Evolutionary conservation across 345 rosid species (phyloP).

Genomic region (Euphorbia pulcherrima): DNA sequence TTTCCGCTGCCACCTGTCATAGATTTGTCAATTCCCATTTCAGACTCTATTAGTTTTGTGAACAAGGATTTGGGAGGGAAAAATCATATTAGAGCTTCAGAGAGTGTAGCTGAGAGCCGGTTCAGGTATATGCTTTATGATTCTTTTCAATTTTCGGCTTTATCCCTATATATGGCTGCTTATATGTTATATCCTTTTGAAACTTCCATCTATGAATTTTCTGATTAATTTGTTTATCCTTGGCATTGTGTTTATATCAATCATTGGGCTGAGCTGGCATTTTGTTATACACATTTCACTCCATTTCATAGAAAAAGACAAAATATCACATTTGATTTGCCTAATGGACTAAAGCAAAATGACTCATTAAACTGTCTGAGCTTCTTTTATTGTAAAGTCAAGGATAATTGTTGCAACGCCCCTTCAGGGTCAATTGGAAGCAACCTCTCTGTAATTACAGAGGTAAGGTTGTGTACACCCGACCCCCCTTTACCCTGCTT

Average conservation of each 20-base stretch:
- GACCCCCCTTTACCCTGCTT: too few relatives aligned
- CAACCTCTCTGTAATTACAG: too few relatives aligned
- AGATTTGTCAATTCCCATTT: slow-evolving; percentile 49
- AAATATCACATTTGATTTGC: neutral
- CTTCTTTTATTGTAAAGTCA: too few relatives aligned
- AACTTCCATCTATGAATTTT: too few relatives aligned
- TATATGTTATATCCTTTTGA: neutral
- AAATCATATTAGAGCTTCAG: slow-evolving; percentile 40
- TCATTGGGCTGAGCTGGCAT: neutral
- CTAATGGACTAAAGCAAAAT: too few relatives aligned
- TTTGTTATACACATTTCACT: neutral
- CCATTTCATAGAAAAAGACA: neutral
- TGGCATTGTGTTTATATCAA: neutral
- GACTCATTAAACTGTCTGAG: too few relatives aligned
- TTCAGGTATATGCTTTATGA: slow-evolving; percentile 49
- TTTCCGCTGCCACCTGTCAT: slow-evolving; percentile 51
- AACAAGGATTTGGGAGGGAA: slow-evolving; percentile 36
- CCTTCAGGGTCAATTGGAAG: too few relatives aligned
- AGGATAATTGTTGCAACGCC: too few relatives aligned
- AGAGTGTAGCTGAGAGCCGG: slow-evolving; percentile 58
- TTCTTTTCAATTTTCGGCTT: neutral
- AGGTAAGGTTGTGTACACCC: too few relatives aligned
- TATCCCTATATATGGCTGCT: neutral
- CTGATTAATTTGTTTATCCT: neutral
- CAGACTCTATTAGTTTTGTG: slow-evolving; percentile 29